Conservation (phyloP, 371 early-diverging fungal genomes). For the Dichotomocladium elegans region DNA sequence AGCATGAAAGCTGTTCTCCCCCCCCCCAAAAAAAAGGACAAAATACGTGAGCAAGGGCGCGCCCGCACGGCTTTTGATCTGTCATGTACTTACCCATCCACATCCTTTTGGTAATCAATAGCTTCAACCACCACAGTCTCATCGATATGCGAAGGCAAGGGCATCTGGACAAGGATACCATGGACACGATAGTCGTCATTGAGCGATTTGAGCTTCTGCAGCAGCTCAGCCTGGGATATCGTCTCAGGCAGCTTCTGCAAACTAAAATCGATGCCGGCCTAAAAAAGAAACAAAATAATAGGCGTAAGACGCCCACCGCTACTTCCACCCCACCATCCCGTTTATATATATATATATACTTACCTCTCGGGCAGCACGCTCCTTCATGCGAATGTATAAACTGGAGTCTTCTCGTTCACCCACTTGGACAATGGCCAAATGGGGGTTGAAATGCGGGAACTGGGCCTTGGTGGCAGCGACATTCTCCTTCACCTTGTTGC, state of each 20-base stretch:
- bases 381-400: constrained; percentile 86
- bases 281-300: neutral
- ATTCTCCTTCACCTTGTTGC: constrained; percentile 54
- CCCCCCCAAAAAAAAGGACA: no score
- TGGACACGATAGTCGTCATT: constrained; percentile 81
- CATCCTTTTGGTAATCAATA: constrained; percentile 82
- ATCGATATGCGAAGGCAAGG: constrained; percentile 78
- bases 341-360: constrained; percentile 1
- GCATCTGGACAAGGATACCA: constrained; percentile 91
- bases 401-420: constrained; percentile 87
- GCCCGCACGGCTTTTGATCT: no score
- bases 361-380: constrained; percentile 83
- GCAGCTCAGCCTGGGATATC: constrained; percentile 41
- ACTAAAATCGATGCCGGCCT: constrained; percentile 64
- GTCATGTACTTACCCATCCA: constrained; percentile 90
- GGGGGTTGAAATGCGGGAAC: constrained; percentile 69
- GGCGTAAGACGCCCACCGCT: no score
- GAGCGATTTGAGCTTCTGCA: constrained; percentile 53
- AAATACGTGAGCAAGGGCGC: no score
- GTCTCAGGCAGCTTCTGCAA: constrained; percentile 44
- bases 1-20: constrained; percentile 82
- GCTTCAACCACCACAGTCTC: constrained; percentile 76
- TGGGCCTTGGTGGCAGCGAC: constrained; percentile 55
- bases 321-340: neutral
- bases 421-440: constrained; percentile 85